A percentile compares a stretch with the other conserved stretches of the same genome.
These are phyloP conservation scores for Neofusicoccum laricinum DNA, from an alignment of 2,329 filamentous ascomycete species.

Conservation along the genomic window DNA sequence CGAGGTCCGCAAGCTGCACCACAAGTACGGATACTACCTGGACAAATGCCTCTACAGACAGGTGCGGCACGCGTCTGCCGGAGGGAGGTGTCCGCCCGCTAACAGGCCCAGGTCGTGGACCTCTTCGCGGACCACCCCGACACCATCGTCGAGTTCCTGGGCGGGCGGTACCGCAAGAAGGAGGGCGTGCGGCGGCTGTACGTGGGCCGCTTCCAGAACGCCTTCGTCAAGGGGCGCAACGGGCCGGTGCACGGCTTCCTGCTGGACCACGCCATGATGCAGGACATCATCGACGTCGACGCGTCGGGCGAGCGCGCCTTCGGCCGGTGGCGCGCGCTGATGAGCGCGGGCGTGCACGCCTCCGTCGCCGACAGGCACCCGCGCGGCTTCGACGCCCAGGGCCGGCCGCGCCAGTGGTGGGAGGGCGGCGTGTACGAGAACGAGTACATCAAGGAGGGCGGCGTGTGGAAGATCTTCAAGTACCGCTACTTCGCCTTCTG, in stretches of 20 bases:
- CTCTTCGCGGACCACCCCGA: slow-evolving; percentile 54
- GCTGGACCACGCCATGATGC: slow-evolving; percentile 57
- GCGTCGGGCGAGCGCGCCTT: slow-evolving; percentile 47
- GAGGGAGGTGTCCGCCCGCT: no score
- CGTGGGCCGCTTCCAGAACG: slow-evolving; percentile 49
- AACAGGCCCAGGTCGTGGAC: slow-evolving; percentile 26
- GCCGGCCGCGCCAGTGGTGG: slow-evolving; percentile 48
- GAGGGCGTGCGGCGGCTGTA: slow-evolving; percentile 53
- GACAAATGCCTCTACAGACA: slow-evolving; percentile 60
- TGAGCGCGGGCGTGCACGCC: slow-evolving; percentile 55
- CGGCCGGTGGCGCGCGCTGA: slow-evolving; percentile 54
- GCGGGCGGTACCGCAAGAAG: slow-evolving; percentile 52
- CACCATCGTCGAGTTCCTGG: slow-evolving; percentile 56
- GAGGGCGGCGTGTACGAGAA: slow-evolving; percentile 59
- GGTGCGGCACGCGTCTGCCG: slow-evolving; percentile 32
- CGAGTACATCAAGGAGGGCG: slow-evolving; percentile 57
- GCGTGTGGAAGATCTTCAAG: slow-evolving; percentile 54
- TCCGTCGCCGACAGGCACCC: slow-evolving; percentile 51
- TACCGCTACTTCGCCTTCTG: slow-evolving; percentile 58
- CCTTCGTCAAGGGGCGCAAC: slow-evolving; percentile 54
- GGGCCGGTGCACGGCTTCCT: slow-evolving; percentile 56
- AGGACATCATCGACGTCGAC: slow-evolving; percentile 55
- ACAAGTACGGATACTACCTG: slow-evolving; percentile 59
- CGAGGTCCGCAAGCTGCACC: slow-evolving; percentile 55
- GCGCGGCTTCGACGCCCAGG: slow-evolving; percentile 42